These are phyloP conservation scores for Microbotryum scabiosae DNA, from an alignment of 1,284 basidiomycete species.

Conservation along the genomic window DNA sequence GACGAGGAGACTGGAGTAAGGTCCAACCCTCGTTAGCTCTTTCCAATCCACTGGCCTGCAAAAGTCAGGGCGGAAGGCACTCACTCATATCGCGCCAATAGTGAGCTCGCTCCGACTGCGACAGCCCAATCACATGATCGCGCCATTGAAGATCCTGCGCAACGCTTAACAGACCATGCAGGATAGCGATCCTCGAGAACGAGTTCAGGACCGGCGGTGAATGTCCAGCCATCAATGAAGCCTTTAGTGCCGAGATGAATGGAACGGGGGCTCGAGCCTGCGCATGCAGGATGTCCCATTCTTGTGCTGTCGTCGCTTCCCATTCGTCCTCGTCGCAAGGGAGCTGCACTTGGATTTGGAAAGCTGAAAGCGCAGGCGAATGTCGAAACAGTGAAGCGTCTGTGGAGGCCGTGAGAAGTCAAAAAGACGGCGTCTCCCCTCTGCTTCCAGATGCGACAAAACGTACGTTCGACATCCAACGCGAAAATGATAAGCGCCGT, in stretches of 20 bases:
- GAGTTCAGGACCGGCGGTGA: slow-evolving; percentile 30
- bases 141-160: slow-evolving; percentile 34
- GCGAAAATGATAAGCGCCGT: slow-evolving; percentile 31
- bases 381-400: slow-evolving; percentile 34
- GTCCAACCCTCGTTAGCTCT: neutral
- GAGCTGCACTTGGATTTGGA: slow-evolving; percentile 33
- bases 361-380: slow-evolving; percentile 34
- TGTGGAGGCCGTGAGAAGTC: neutral
- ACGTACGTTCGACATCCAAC: slow-evolving; percentile 33
- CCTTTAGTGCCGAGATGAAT: slow-evolving; percentile 34
- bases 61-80: neutral
- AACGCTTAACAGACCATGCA: slow-evolving; percentile 32
- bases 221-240: slow-evolving; percentile 22
- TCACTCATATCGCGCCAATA: slow-evolving; percentile 34
- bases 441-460: neutral
- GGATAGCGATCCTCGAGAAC: slow-evolving; percentile 29
- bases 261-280: slow-evolving; percentile 23
- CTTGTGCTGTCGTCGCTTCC: slow-evolving; percentile 28
- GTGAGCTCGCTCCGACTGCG: slow-evolving; percentile 30
- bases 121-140: slow-evolving; percentile 31
- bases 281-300: slow-evolving; percentile 29
- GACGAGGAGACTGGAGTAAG: slow-evolving; percentile 21
- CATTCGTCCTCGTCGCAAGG: slow-evolving; percentile 34
- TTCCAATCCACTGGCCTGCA: neutral
- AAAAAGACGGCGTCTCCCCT: neutral